Evolutionary conservation across 257 asterid genomes (phyloP).

Genomic region (Capsicum pubescens): DNA sequence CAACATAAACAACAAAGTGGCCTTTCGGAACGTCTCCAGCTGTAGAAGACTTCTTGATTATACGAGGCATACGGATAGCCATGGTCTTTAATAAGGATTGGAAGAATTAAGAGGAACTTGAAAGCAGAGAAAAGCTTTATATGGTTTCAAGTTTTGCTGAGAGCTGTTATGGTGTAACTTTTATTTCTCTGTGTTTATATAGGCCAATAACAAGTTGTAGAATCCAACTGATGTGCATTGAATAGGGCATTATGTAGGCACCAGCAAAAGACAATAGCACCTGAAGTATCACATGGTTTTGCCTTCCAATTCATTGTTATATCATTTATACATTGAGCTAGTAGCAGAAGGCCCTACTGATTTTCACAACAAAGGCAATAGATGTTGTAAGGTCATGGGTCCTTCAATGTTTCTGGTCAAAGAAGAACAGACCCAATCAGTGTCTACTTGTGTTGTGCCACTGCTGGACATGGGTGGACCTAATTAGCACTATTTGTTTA

Average conservation of each 20-base stretch:
- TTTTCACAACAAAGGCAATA: background rate
- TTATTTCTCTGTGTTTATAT: background rate
- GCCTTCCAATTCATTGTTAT: constrained; percentile 1
- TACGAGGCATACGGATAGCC: background rate
- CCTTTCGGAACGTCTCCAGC: too few species aligned
- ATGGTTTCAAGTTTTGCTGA: background rate
- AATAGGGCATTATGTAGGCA: background rate
- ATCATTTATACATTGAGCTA: background rate
- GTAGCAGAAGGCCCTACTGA: background rate
- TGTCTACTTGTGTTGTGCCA: background rate
- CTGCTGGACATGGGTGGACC: background rate
- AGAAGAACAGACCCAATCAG: background rate
- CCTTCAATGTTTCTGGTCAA: background rate
- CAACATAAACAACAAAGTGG: constrained; percentile 44
- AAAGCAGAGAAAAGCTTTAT: background rate
- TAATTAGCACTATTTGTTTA: background rate
- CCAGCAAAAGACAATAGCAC: background rate
- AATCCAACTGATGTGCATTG: background rate
- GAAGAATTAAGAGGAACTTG: background rate
- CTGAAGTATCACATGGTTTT: background rate
- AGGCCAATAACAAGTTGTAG: background rate
- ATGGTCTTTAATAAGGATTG: background rate
- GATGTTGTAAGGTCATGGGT: background rate
- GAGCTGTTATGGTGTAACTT: background rate
- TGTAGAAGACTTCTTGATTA: too few species aligned